These are phyloP conservation scores for Tulasnella calospora DNA, from an alignment of 768 basidiomycete species.

Conservation along the genomic window DNA sequence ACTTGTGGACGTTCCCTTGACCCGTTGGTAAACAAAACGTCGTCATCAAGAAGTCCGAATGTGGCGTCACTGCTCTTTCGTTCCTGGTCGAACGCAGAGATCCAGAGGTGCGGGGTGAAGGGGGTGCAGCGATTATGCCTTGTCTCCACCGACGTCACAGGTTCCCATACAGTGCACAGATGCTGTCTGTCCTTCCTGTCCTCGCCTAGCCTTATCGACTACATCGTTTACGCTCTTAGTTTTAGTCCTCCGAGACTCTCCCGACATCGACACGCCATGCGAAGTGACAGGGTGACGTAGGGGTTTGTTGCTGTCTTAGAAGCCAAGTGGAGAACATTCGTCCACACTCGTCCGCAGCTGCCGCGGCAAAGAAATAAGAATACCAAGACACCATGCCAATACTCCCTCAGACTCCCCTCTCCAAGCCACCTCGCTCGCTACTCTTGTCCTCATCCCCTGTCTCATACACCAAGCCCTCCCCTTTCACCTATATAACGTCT, in stretches of 20 bases:
- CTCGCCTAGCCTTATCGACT: not conserved
- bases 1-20: too few species aligned
- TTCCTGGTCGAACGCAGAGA: not conserved
- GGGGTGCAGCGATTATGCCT: not conserved
- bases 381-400: not conserved
- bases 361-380: not conserved
- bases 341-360: not conserved
- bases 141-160: not conserved
- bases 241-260: not conserved
- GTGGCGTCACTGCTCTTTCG: too few species aligned
- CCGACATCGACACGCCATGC: not conserved
- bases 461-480: not conserved
- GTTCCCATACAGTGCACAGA: not conserved
- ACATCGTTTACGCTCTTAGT: not conserved
- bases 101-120: too few species aligned
- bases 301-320: not conserved
- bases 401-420: not conserved
- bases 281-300: not conserved
- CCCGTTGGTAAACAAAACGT: too few species aligned
- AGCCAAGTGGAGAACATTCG: not conserved
- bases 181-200: not conserved
- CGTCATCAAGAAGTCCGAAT: too few species aligned
- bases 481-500: not conserved
- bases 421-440: not conserved
- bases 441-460: not conserved